Conservation (phyloP, 176 grass and related monocot species). For the Calamus simplicifolius region DNA sequence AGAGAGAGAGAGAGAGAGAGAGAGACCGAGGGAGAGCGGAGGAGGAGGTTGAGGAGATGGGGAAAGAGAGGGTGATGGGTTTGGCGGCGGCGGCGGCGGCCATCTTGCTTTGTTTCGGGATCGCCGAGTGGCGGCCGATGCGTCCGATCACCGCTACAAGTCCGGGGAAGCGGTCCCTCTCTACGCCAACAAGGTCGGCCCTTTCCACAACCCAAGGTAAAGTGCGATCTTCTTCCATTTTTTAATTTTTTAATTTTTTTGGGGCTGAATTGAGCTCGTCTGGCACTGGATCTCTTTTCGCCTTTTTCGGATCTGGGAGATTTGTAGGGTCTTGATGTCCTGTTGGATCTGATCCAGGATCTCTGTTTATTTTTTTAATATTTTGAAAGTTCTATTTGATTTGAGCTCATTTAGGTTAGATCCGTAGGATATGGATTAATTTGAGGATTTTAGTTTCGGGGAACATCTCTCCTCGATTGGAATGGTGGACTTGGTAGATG, state of each 20-base stretch:
- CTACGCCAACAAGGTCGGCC: conserved; percentile 12
- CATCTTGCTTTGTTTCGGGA: not conserved
- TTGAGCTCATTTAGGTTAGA: no score
- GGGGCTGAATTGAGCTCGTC: not conserved
- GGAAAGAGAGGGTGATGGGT: not conserved
- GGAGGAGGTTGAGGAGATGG: not conserved
- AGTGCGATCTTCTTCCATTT: not conserved
- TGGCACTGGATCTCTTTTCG: not conserved
- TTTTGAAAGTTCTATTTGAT: no score
- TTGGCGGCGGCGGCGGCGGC: not conserved
- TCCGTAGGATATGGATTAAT: no score
- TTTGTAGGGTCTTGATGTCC: not conserved
- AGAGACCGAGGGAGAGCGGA: not conserved
- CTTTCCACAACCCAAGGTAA: conserved; percentile 11
- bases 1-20: not conserved
- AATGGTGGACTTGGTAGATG: no score
- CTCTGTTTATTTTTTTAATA: no score
- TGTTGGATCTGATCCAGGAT: no score
- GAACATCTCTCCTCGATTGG: no score
- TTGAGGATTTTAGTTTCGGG: no score
- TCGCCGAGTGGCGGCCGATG: not conserved
- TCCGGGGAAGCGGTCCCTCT: conserved; percentile 1
- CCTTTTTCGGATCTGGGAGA: not conserved
- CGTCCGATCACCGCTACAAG: conserved; percentile 9
- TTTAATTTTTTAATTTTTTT: not conserved